Evolutionary conservation across 2,329 filamentous ascomycete genomes (phyloP), one percentile per base, ranked within the genome.

Genomic region (Hymenoscyphus fraxineus): DNA sequence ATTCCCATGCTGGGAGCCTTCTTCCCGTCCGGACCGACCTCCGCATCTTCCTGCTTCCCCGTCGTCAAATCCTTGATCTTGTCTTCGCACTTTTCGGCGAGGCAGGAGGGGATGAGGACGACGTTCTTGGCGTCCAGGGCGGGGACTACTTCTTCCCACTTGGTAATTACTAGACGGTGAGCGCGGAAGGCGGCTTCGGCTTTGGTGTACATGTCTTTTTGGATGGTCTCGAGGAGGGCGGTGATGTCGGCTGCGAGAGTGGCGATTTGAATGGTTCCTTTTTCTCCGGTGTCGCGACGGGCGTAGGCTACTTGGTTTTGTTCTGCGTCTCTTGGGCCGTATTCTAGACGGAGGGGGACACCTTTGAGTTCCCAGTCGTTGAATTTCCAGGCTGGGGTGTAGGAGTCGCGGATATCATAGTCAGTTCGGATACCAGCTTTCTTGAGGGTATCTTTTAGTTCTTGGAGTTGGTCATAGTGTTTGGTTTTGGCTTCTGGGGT

Each of bases 331-430:
- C 96, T 96, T 73, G 95, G 94, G 6, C 96, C 96, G 75, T 97
- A 97, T 78, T 99, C 95, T 65, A 99, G 84, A 65, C 95, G 90
- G 44, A 99, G 85, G 58, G 96, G 95, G 54, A 98, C 90, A 76
- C 96, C 95, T 80, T 94, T 96, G 72, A 98, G 84, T 78, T 99
- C 96, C 92, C 93, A 97, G 79, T 99, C 93, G 80, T 96, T 96
- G 83, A 99, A 99, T 80, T 99, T 99, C 88, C 91, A 98, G 69
- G 92, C 93, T 47, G 95, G 93, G 66, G 93, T 87, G 78, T 98
- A 97, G 70, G 90, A 91, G 60, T 98, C 94, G 65, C 96, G 89
- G 76, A 87, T 85, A 76, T 99, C 95, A 60, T 88, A 86, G 69
- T 96, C 90, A 65, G 87, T 85, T 65, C 95, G 91, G 47, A 99